Base-by-base conservation (phyloP, 805 yeast genomes). In the Jamesozyma piceae region DNA sequence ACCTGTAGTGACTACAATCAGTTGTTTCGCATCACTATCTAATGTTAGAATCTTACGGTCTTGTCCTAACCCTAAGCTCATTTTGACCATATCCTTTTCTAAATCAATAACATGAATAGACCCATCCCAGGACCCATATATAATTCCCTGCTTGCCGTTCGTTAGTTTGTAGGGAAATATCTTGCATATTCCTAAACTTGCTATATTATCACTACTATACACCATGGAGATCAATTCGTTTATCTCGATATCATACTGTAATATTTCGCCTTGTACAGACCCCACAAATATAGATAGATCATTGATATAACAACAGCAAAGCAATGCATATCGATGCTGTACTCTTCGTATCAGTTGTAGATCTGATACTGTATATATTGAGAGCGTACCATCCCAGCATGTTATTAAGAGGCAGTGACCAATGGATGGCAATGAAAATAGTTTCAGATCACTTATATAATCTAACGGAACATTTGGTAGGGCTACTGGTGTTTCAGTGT, bases 101-200 rank as follows among this genome's bases (percentile, higher is more conserved):
- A 65, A 54, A 54, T 82, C 85, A 6, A 72, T 57, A 15, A 71
- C 57, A 43, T 66, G 72, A 8, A 82, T 41, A 0, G 66, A 45
- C 3, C 74, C 75, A 54, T 78, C 82, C 79, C 87, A 80, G 0
- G 85, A 74, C 1, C 82, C 82, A 2, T 78, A 66, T 1, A 78
- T 58, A 2, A 81, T 42, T 1, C 63, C 47, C 15, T 64, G 54
- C 24, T 51, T 34, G 3, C 30, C 32, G 15, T 37, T 34, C n/a
- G 22, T 18, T 2, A 13, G 3, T 14, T 3, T 10, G 18, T 41
- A 37, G 4, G 35, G 39, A 14, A 36, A 36, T 41, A 52, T 30
- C 49, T 49, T 39, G 60, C 53, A 51, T 58, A 78, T 53, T 9
- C 80, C 76, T 22, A 58, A 48, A 3, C 48, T 43, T 42, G 75